Evolutionary conservation across 2,329 filamentous ascomycete genomes (phyloP), one percentile per base, ranked within the genome.

Genomic region (Fusarium cyanostomum): DNA sequence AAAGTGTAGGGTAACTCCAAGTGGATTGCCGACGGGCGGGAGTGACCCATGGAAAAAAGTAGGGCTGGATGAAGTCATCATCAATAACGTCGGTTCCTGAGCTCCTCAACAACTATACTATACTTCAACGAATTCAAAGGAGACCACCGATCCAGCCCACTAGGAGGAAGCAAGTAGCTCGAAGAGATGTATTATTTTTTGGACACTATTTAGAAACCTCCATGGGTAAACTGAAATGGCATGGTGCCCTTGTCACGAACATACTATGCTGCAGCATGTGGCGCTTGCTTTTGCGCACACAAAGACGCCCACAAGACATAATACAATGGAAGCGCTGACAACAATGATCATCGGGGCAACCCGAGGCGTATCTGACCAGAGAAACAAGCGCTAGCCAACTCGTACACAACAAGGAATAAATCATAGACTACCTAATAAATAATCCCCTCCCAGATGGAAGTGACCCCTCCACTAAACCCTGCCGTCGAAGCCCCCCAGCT

Each of bases 61-160:
- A 65, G 64, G 65, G 68, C 58, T 69, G 53, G 57, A 69, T 71
- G 62, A 71, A 71, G 66, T 69, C 61, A 67, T 70, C 49, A 52
- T 42, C 35, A 48, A 33, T 21, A 49, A 52, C 41, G 53, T 41
- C 33, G 39, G 55, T 58, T 42, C 46, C 33, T 53, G 45, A 56
- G 39, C 38, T 44, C 58, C 63, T 59, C 61, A 52, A 43, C 39
- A 44, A 13, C 37, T 31, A 16, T 27, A 8, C n/a, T 33, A 31
- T 34, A 30, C 37, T 21, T 28, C 5, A 10, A 26, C 16, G 6
- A 26, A 39, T 26, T 7, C 24, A 34, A 51, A 37, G 24, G 21
- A 10, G 31, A 10, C 15, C 9, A 8, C 24, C 15, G 12, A 11
- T 27, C n/a, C n/a, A 8, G 16, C 11, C 16, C 18, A 41, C 10